Conservation (phyloP, 2,329 filamentous ascomycete species). For the Penicillium sp. region DNA sequence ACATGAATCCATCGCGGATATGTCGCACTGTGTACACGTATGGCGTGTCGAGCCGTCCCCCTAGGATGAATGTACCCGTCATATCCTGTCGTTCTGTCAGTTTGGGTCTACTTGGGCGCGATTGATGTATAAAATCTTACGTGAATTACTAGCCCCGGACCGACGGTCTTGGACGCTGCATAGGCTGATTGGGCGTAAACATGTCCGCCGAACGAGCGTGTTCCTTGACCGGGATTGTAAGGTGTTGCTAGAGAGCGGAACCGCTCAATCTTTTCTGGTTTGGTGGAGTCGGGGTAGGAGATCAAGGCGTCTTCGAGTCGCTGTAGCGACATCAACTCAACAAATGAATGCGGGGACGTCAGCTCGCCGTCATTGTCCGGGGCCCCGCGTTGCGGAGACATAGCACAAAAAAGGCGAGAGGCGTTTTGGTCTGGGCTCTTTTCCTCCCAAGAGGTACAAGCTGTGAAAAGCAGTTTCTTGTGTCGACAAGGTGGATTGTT, state of each 20-base stretch:
- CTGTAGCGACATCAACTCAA: constrained; percentile 33
- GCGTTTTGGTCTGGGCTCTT: neutral
- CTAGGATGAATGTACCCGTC: constrained; percentile 52
- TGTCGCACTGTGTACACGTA: constrained; percentile 52
- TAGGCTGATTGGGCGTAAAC: constrained; percentile 58
- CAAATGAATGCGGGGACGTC: constrained; percentile 24
- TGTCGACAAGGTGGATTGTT: neutral
- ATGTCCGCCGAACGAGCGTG: constrained; percentile 54
- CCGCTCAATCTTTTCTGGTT: constrained; percentile 28
- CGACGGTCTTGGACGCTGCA: constrained; percentile 55
- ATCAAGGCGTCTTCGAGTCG: constrained; percentile 20
- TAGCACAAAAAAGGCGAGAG: neutral
- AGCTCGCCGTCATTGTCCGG: constrained; percentile 8
- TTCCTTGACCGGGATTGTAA: constrained; percentile 44
- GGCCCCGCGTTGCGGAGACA: constrained; percentile 15
- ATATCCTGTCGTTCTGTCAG: constrained; percentile 42
- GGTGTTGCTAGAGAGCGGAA: constrained; percentile 32
- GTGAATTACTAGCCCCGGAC: constrained; percentile 51
- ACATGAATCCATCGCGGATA: constrained; percentile 52
- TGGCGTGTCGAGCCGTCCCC: constrained; percentile 46
- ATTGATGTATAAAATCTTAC: constrained; percentile 33
- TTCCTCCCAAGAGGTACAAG: neutral
- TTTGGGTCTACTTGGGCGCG: neutral
- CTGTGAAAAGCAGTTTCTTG: neutral
- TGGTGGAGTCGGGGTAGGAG: constrained; percentile 5